Base-by-base conservation (phyloP, 495 filamentous ascomycete species). In the Penicillium steckii region DNA sequence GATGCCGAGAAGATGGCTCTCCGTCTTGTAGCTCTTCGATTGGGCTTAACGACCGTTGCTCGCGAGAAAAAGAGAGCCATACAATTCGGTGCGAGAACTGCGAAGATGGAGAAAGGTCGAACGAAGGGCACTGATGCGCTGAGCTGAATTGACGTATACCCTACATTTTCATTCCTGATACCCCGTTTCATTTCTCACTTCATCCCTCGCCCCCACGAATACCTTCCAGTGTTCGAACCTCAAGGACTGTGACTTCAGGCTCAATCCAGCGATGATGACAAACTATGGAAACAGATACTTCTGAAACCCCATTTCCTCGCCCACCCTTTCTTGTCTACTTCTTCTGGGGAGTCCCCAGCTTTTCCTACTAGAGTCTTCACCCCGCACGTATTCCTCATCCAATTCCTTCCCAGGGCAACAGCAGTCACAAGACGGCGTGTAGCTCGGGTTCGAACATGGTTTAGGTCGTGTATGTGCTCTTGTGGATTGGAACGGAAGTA, bases 21-120 rank as follows among this genome's bases (percentile, higher is more conserved):
- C 30, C 78, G 94, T 10, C 75, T 96, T 9, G 66, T 97, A 25
- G 94, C 93, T 3, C 79, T 84, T 60, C 78, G 80, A 24, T 66
- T 97, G 8, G 88, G 88, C 1, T 81, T 99, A 78, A 57, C 57
- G 1, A 67, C 62, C 3, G 89, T 88, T 0, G 85, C 94, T 3
- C 75, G 69, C 24, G 91, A 96, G 69, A 96, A 94, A 77, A 99
- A 99, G 68, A 80, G 94, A 56, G 94, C 94, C 12, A 90, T 93
- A 44, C 90, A 95, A 67, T 95, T 95, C 62, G 90, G 90, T 24
- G 81, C 90, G 6, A 76, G 89, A 52, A 94, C 88, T 8, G 90
- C 90, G 8, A 95, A 91, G 67, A 93, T 95, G 84, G 86, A 90
- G 62, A 75, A 63, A 45, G 86, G 90, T 10, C 82, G 73, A 53